Evolutionary conservation across 306 rosid species (phyloP).

Genomic region (Pachyrhizus erosus): DNA sequence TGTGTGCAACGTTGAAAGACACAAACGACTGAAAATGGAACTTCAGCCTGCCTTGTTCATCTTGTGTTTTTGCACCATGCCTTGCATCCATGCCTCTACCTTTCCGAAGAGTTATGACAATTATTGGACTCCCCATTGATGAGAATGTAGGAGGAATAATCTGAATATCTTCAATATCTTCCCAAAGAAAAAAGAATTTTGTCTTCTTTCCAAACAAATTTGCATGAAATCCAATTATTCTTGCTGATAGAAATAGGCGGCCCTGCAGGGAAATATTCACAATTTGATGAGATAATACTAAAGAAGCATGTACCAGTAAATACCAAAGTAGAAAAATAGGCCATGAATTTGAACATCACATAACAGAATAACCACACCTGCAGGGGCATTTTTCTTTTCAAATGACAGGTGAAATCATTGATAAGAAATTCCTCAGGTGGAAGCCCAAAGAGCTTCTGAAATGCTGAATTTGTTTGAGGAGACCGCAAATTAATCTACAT

Average conservation of each 20-base stretch:
- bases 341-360: conserved; percentile 33
- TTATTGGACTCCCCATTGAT: conserved; percentile 96
- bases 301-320: conserved; percentile 26
- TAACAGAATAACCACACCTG: conserved; percentile 66
- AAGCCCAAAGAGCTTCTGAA: conserved; percentile 90
- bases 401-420: conserved; percentile 95
- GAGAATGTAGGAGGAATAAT: conserved; percentile 77
- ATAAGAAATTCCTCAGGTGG: conserved; percentile 98
- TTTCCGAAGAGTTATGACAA: conserved; percentile 81
- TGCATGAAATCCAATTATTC: conserved; percentile 95
- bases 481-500: conserved; percentile 86
- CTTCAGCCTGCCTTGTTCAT: conserved; percentile 92
- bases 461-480: conserved; percentile 95
- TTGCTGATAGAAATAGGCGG: conserved; percentile 89
- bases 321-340: conserved; percentile 24
- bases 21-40: conserved; percentile 97
- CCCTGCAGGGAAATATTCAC: conserved; percentile 66
- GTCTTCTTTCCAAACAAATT: conserved; percentile 93
- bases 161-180: conserved; percentile 94
- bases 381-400: conserved; percentile 93
- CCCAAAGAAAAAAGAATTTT: conserved; percentile 92
- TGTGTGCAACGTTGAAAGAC: conserved; percentile 81
- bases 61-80: conserved; percentile 91
- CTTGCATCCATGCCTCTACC: conserved; percentile 95
- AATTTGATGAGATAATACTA: conserved; percentile 39